Percentiles rank a stretch among this genome's conserved stretches.
Evolutionary conservation across 169 alveolate species (phyloP).

Genomic region (Cryptosporidium felis): DNA sequence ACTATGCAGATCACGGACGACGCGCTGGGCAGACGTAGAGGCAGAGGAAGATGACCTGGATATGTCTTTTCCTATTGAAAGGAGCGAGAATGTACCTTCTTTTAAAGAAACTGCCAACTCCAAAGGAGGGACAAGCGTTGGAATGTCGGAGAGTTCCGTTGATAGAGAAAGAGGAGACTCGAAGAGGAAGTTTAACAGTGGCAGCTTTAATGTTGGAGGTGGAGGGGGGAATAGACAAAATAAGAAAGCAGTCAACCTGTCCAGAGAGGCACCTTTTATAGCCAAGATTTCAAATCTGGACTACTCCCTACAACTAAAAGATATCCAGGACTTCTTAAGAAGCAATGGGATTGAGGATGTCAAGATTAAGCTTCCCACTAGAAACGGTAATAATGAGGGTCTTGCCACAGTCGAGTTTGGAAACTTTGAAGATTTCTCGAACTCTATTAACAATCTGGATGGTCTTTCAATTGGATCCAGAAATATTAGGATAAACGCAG

Average conservation of each 20-base stretch:
- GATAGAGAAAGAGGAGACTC: neutral
- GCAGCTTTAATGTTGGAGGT: neutral
- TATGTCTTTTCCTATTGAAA: conserved; percentile 39
- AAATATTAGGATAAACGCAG: conserved; percentile 30
- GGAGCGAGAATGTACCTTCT: too few relatives aligned
- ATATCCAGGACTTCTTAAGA: conserved; percentile 47
- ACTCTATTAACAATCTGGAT: conserved; percentile 8
- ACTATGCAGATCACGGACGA: conserved; percentile 59
- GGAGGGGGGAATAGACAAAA: neutral
- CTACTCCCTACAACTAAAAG: conserved; percentile 23
- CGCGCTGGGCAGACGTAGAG: conserved; percentile 72
- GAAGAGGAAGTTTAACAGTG: neutral
- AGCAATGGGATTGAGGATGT: neutral
- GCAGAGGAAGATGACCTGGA: conserved; percentile 68
- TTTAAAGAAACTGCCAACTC: too few relatives aligned
- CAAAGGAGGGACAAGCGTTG: too few relatives aligned
- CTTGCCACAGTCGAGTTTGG: conserved; percentile 52
- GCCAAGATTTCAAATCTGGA: conserved; percentile 45
- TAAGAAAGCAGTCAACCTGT: conserved; percentile 12
- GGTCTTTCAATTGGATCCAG: conserved; percentile 63
- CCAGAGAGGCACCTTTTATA: conserved; percentile 61
- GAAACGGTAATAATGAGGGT: conserved; percentile 62
- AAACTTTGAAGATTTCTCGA: conserved; percentile 37
- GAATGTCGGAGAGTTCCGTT: too few relatives aligned
- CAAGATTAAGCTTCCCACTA: conserved; percentile 51